Conservation (phyloP, 1,284 basidiomycete genomes). For the Takashimella tepidaria region DNA sequence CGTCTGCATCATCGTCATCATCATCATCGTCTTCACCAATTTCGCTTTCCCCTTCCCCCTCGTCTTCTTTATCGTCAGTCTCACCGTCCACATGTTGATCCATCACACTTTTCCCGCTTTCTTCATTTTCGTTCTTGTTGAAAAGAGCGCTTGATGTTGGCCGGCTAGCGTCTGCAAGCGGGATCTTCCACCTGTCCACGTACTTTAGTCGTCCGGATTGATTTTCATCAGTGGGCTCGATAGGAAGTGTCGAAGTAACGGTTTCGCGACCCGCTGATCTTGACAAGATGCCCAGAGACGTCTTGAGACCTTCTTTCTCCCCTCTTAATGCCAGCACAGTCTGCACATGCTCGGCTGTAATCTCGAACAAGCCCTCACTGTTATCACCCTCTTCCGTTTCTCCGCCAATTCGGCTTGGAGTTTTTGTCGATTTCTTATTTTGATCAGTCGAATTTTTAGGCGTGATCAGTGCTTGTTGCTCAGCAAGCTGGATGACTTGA, state of each 20-base stretch:
- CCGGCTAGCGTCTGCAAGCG: not conserved
- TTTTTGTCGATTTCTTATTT: not conserved
- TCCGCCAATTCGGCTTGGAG: no score
- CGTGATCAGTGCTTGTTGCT: conserved; percentile 4
- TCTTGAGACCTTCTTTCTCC: no score
- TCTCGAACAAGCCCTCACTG: no score
- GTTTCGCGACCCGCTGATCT: not conserved
- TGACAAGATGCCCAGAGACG: not conserved
- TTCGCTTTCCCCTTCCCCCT: not conserved
- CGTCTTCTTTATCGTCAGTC: not conserved
- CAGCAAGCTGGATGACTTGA: conserved; percentile 17
- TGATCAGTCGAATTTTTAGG: not conserved
- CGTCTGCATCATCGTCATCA: not conserved
- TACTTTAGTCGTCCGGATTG: not conserved
- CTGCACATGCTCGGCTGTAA: conserved; percentile 1
- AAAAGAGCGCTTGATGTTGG: not conserved
- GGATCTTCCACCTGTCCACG: not conserved
- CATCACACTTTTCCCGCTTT: no score
- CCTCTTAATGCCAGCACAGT: not conserved
- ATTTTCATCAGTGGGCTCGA: not conserved
- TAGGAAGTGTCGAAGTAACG: not conserved
- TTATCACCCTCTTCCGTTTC: not conserved
- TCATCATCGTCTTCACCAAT: not conserved
- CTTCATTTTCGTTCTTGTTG: not conserved
- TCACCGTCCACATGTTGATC: no score